Base-by-base conservation (phyloP, 2,329 filamentous ascomycete species). In the Tricladium varicosporioides region DNA sequence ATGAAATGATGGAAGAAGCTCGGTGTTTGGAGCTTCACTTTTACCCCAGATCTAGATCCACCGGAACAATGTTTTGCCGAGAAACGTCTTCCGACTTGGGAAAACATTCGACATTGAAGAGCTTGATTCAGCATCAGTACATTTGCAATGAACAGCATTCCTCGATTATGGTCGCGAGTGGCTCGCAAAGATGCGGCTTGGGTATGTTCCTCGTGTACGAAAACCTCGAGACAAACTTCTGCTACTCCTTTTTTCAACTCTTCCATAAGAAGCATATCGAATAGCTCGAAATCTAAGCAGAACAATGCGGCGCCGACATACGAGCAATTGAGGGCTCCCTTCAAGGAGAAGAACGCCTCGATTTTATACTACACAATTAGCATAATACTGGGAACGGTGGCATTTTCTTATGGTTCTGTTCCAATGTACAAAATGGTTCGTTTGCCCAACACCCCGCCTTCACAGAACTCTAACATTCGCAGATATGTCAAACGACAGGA, bases 371-470 rank as follows among this genome's bases (percentile, higher is more conserved):
- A 93, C 71, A 83, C 86, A 13, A 73, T 92, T 61, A 91, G 88
- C 70, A 78, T 91, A 60, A 91, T 93, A 57, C 75, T 94, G 52
- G 89, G 88, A 54, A 92, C 89, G 5, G 86, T 92, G 16, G 89
- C 89, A 2, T 76, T 94, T 36, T 88, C 89, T 1, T 94, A 94
- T 69, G 89, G 89, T 64, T 91, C 88, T 10, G 91, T 94, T 49
- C 91, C 91, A 1, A 76, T 94, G 71, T 95, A 95, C 74, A 93
- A 93, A 73, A 93, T 92, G 87, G 88, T 89, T 72, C 43, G 73
- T 54, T 50, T 15, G 7, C 18, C n/a, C 50, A 51, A 32, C 52
- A 43, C 47, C 40, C 51, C 32, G 46, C 46, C 53, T 16, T 44
- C 10, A 27, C 9, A 40, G 5, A 18, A 45, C 50, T 32, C 60